phyloP scores from a whole-genome alignment of 2,329 filamentous ascomycete genomes.

The Exserohilum turcica region DNA sequence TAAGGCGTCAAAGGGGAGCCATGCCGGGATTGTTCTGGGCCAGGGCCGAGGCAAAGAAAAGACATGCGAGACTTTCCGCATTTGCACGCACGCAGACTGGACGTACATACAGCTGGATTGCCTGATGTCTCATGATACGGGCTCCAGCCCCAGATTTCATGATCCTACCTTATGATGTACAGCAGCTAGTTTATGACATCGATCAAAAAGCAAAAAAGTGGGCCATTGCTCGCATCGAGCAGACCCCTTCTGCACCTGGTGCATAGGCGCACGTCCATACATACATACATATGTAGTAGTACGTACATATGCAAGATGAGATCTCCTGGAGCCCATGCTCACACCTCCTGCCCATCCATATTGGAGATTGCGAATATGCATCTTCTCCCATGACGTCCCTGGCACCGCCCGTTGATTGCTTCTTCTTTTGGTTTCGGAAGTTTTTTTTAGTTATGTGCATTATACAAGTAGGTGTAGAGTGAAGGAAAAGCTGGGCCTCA shows the following conservation, averaged over 20 bases:
- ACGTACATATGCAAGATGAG: slow-evolving; percentile 1
- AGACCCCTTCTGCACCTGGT: neutral
- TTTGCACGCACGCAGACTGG: neutral
- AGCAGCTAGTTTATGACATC: neutral
- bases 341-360: too few relatives aligned
- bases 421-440: slow-evolving; percentile 8
- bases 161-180: neutral
- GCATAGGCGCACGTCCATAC: neutral
- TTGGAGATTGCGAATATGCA: slow-evolving; percentile 10
- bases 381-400: slow-evolving; percentile 6
- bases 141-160: neutral
- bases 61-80: neutral
- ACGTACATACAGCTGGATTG: too few relatives aligned
- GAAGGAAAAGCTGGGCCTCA: neutral
- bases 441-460: too few relatives aligned
- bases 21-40: neutral
- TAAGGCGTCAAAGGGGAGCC: neutral
- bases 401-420: neutral
- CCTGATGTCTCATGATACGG: too few relatives aligned
- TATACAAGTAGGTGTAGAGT: too few relatives aligned
- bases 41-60: neutral
- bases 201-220: neutral
- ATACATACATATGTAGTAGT: neutral
- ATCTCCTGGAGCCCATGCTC: neutral
- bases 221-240: neutral